A percentile compares a stretch with the other conserved stretches of the same genome.
Evolutionary conservation across 768 basidiomycete genomes (phyloP).

Genomic region (Termitomyces sp.): DNA sequence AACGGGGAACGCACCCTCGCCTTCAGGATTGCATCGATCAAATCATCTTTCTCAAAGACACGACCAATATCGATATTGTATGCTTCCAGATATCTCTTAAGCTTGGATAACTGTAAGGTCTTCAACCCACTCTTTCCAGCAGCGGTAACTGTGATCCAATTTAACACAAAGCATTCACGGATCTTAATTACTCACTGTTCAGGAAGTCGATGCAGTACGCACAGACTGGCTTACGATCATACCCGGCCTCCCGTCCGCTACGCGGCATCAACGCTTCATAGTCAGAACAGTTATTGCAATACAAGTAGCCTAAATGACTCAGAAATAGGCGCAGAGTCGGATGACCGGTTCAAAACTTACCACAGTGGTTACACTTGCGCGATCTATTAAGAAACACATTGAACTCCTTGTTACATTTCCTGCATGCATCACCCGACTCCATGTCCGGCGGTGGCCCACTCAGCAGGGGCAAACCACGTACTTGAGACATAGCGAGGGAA

Average conservation of each 20-base stretch:
- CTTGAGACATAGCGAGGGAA: slow-evolving; percentile 15
- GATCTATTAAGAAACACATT: slow-evolving; percentile 58
- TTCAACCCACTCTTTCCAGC: slow-evolving; percentile 53
- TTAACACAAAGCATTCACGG: slow-evolving; percentile 2
- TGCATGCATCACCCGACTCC: slow-evolving; percentile 35
- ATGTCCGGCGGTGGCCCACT: slow-evolving; percentile 55
- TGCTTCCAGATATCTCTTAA: slow-evolving; percentile 64
- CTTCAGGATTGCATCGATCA: slow-evolving; percentile 58
- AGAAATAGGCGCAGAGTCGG: slow-evolving; percentile 1
- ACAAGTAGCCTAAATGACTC: slow-evolving; percentile 50
- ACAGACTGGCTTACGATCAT: slow-evolving; percentile 64
- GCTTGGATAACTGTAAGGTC: slow-evolving; percentile 47
- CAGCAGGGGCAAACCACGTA: slow-evolving; percentile 59
- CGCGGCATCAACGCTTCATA: slow-evolving; percentile 79
- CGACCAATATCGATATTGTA: slow-evolving; percentile 61
- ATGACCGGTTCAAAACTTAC: slow-evolving; percentile 30
- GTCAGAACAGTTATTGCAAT: slow-evolving; percentile 70
- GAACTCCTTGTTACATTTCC: slow-evolving; percentile 74
- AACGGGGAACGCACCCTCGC: slow-evolving; percentile 38
- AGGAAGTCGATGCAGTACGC: slow-evolving; percentile 69
- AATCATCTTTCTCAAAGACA: slow-evolving; percentile 73
- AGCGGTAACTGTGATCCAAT: slow-evolving; percentile 55
- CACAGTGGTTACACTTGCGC: slow-evolving; percentile 70
- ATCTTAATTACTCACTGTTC: slow-evolving; percentile 38
- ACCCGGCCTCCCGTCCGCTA: slow-evolving; percentile 43